These are phyloP conservation scores for Amaranthus palmeri DNA, from an alignment of 148 eudicot species.

Conservation along the genomic window DNA sequence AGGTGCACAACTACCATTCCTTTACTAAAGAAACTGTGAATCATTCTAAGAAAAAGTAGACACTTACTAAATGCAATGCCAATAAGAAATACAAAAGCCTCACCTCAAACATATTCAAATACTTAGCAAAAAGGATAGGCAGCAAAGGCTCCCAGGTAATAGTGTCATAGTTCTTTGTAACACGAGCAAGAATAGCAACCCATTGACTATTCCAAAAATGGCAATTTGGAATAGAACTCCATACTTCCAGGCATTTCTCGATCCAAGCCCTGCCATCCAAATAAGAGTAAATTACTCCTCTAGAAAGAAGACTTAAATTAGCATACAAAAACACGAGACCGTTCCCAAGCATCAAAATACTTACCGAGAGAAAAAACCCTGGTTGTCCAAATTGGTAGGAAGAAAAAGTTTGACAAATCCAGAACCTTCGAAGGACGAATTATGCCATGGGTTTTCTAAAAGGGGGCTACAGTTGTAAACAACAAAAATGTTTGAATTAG, in stretches of 20 bases:
- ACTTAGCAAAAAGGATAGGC: slow-evolving; percentile 69
- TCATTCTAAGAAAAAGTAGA: no score
- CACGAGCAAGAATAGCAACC: slow-evolving; percentile 92
- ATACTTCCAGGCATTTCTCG: slow-evolving; percentile 44
- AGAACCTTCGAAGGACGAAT: slow-evolving; percentile 93
- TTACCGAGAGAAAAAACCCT: slow-evolving; percentile 81
- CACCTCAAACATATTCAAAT: slow-evolving; percentile 96
- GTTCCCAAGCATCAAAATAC: slow-evolving; percentile 25
- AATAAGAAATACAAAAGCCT: slow-evolving; percentile 18
- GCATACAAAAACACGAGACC: neutral
- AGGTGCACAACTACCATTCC: no score
- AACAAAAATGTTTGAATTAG: neutral
- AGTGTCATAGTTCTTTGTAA: slow-evolving; percentile 63
- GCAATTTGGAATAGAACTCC: slow-evolving; percentile 85
- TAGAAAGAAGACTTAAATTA: neutral
- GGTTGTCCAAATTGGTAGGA: slow-evolving; percentile 77
- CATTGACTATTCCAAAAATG: slow-evolving; percentile 98
- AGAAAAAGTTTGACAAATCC: slow-evolving; percentile 90
- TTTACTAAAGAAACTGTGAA: neutral
- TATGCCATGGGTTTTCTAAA: slow-evolving; percentile 98
- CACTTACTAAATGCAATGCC: neutral
- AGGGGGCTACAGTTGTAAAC: slow-evolving; percentile 47
- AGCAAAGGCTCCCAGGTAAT: slow-evolving; percentile 72
- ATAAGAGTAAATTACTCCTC: slow-evolving; percentile 10
- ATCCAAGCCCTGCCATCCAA: slow-evolving; percentile 64